phyloP scores from a whole-genome alignment of 345 rosid genomes.

The Firmiana major region DNA sequence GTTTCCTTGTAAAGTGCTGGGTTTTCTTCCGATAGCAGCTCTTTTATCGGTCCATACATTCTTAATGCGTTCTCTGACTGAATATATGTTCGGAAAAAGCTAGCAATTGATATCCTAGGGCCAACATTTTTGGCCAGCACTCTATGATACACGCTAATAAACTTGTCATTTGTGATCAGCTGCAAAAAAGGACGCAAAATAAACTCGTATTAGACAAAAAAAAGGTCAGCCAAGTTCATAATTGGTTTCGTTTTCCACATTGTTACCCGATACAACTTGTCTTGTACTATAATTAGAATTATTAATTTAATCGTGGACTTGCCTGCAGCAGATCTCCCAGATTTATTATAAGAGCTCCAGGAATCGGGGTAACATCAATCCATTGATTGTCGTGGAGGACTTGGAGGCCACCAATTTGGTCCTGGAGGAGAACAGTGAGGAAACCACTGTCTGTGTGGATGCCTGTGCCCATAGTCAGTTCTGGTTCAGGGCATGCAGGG shows the following conservation, averaged over 20 bases:
- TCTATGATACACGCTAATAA: slow-evolving; percentile 39
- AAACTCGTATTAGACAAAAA: not conserved
- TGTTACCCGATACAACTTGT: too few species aligned
- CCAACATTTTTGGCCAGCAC: slow-evolving; percentile 39
- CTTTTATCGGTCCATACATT: slow-evolving; percentile 34
- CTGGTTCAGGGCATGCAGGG: slow-evolving; percentile 41
- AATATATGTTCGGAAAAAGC: slow-evolving; percentile 26
- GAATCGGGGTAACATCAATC: slow-evolving; percentile 44
- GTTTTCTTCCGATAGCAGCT: slow-evolving; percentile 14
- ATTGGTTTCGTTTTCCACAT: too few species aligned
- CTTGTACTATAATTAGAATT: too few species aligned
- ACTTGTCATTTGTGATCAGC: slow-evolving; percentile 44
- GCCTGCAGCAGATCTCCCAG: slow-evolving; percentile 54
- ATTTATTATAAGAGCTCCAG: slow-evolving; percentile 41
- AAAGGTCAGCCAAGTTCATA: too few species aligned
- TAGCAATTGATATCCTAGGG: slow-evolving; percentile 32
- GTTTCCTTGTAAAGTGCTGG: slow-evolving; percentile 10
- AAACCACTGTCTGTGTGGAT: slow-evolving; percentile 47
- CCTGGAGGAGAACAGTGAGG: slow-evolving; percentile 45
- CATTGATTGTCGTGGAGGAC: slow-evolving; percentile 44
- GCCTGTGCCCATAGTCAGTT: slow-evolving; percentile 35
- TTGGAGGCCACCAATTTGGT: slow-evolving; percentile 48
- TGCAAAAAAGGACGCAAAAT: slow-evolving; percentile 15
- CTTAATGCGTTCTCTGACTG: not conserved
- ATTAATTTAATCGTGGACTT: too few species aligned